These are phyloP conservation scores for Fomes fomentarius DNA, from an alignment of 1,284 basidiomycete genomes.

Conservation along the genomic window DNA sequence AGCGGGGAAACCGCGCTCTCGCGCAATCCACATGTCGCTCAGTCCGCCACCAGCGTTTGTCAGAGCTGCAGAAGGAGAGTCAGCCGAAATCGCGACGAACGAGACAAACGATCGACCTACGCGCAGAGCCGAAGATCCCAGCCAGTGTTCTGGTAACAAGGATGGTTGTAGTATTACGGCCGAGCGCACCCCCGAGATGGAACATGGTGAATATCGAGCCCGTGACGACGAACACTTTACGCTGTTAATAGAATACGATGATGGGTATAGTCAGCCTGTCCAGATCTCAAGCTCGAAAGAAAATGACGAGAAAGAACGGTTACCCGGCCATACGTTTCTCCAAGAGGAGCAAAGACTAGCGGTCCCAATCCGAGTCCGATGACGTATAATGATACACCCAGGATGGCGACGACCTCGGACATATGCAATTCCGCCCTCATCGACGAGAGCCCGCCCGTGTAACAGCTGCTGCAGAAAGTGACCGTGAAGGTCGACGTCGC, in stretches of 20 bases:
- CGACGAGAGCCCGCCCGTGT: conserved; percentile 55
- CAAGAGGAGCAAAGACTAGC: conserved; percentile 53
- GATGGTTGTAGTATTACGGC: conserved; percentile 60
- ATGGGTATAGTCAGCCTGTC: no score
- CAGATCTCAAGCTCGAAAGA: no score
- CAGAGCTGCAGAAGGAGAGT: no score
- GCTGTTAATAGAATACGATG: no score
- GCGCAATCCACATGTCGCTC: conserved; percentile 60
- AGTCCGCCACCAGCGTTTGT: conserved; percentile 65
- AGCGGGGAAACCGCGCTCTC: conserved; percentile 61
- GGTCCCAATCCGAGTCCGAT: conserved; percentile 49
- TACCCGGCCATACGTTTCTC: conserved; percentile 48
- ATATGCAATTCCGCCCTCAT: conserved; percentile 53
- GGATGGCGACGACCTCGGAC: conserved; percentile 55
- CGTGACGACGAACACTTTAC: conserved; percentile 58
- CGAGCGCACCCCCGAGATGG: conserved; percentile 66
- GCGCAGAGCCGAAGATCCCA: conserved; percentile 63
- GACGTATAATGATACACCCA: conserved; percentile 67
- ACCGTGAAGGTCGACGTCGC: conserved; percentile 56
- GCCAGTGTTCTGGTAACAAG: conserved; percentile 61
- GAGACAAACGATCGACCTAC: no score
- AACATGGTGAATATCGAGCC: conserved; percentile 61
- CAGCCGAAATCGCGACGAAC: no score
- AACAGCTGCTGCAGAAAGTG: conserved; percentile 65
- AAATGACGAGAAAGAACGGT: conserved; percentile 19